These are phyloP conservation scores for Talaromyces wortmannii DNA, from an alignment of 495 filamentous ascomycete species.

Conservation along the genomic window DNA sequence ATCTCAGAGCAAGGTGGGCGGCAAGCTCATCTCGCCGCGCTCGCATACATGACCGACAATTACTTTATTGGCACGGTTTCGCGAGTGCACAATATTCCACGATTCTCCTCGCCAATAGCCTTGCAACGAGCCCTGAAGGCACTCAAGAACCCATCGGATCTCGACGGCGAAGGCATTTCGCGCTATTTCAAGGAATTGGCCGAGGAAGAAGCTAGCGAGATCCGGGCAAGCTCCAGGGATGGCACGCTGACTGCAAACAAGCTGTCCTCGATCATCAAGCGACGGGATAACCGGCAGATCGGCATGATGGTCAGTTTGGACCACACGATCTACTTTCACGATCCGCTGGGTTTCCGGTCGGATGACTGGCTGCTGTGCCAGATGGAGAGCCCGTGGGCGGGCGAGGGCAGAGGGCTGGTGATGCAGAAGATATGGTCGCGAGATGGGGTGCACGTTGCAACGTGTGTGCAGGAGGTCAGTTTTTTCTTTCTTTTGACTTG, in stretches of 20 bases:
- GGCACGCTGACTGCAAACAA: conserved; percentile 18
- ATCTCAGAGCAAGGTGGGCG: conserved; percentile 66
- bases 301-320: conserved; percentile 98
- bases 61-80: conserved; percentile 89
- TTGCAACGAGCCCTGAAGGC: conserved; percentile 29
- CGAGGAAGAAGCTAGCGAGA: conserved; percentile 33
- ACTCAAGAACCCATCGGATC: conserved; percentile 39
- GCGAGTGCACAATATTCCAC: conserved; percentile 66
- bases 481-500: conserved; percentile 1
- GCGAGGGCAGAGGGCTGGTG: conserved; percentile 81
- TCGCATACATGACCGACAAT: conserved; percentile 88
- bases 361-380: conserved; percentile 95
- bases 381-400: conserved; percentile 91
- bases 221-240: conserved; percentile 39
- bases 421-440: conserved; percentile 80
- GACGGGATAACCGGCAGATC: conserved; percentile 26
- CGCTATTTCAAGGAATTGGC: conserved; percentile 33
- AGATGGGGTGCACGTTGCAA: conserved; percentile 79
- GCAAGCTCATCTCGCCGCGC: conserved; percentile 71
- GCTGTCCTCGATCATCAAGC: conserved; percentile 4
- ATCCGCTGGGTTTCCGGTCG: conserved; percentile 66
- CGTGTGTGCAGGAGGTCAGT: conserved; percentile 69
- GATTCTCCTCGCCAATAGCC: conserved; percentile 33
- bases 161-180: conserved; percentile 35
- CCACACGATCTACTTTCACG: conserved; percentile 93